Evolutionary conservation across 768 basidiomycete species (phyloP), one percentile per base, ranked within the genome.

Genomic region (Fomitopsis serialis): DNA sequence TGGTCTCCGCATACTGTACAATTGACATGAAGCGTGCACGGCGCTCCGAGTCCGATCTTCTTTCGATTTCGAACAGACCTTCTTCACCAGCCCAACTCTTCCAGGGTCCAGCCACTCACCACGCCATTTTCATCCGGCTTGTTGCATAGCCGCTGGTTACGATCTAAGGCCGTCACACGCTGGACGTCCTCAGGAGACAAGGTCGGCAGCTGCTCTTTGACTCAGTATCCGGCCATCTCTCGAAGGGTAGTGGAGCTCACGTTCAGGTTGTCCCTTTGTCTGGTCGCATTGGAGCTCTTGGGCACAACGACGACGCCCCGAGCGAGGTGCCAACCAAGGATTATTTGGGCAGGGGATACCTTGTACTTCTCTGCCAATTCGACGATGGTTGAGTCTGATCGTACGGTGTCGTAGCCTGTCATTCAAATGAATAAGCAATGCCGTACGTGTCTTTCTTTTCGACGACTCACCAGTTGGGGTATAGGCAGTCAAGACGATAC

Each of bases 241-340:
- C 29, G 6, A 32, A 32, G 29, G 17, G 25, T 48, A 21, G 58
- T 44, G 22, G 29, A 27, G 66, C 72, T 46, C 52, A 79, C 80
- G 23, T 61, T 73, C 34, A 81, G 53, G 55, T 82, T 82, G 53
- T 75, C 73, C 60, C 72, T 74, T 65, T 82, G 79, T 44, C 75
- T 68, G 21, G 72, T 71, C 19, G 62, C 61, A 54, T 80, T 71
- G 19, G 66, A 65, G 51, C 77, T 79, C 68, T 78, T 79, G 2
- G 80, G 78, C 2, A 80, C 67, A 5, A 73, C 69, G 19, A 70
- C 63, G 5, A 71, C 72, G 0, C 75, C 73, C 23, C 78, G 66
- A 17, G 73, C 69, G 36, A 80, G 45, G 58, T 79, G 76, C 80
- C 80, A 83, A 0, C 76, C 74, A 8, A 82, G 63, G 24, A 74